These are phyloP conservation scores for Actinomortierella ambigua DNA, from an alignment of 371 early-diverging fungal genomes.

Conservation along the genomic window DNA sequence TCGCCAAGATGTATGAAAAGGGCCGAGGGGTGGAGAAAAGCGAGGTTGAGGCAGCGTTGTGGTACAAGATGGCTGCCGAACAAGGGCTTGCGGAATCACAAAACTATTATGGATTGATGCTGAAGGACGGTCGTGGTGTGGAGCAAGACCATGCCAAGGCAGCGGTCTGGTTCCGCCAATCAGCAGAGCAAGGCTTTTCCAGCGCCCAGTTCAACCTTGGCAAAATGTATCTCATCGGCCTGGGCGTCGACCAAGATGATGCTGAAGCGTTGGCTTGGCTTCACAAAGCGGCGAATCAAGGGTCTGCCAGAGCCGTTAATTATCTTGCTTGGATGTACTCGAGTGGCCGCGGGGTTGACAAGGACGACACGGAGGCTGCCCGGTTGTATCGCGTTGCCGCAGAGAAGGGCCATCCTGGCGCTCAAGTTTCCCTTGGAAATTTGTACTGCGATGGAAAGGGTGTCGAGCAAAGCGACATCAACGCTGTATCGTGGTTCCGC, in stretches of 20 bases:
- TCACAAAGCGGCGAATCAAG: conserved; percentile 65
- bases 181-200: conserved; percentile 75
- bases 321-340: conserved; percentile 78
- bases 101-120: conserved; percentile 82
- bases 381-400: conserved; percentile 78
- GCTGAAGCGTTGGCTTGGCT: conserved; percentile 73
- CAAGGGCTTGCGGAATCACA: conserved; percentile 69
- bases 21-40: conserved; percentile 61
- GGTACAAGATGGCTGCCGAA: conserved; percentile 67
- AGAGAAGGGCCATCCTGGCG: conserved; percentile 71
- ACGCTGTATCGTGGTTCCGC: conserved; percentile 75
- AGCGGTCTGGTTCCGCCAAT: conserved; percentile 65
- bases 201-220: conserved; percentile 82
- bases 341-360: conserved; percentile 70
- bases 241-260: conserved; percentile 67
- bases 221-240: conserved; percentile 79
- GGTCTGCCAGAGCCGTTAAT: conserved; percentile 78
- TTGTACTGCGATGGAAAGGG: conserved; percentile 85
- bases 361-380: conserved; percentile 58
- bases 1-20: no score
- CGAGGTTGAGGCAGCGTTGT: conserved; percentile 63
- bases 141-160: conserved; percentile 62
- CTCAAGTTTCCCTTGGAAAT: conserved; percentile 82
- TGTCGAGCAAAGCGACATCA: conserved; percentile 59
- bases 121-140: conserved; percentile 79